These are phyloP conservation scores for Cryptococcus wingfieldii DNA, from an alignment of 1,284 basidiomycete species.

Conservation along the genomic window DNA sequence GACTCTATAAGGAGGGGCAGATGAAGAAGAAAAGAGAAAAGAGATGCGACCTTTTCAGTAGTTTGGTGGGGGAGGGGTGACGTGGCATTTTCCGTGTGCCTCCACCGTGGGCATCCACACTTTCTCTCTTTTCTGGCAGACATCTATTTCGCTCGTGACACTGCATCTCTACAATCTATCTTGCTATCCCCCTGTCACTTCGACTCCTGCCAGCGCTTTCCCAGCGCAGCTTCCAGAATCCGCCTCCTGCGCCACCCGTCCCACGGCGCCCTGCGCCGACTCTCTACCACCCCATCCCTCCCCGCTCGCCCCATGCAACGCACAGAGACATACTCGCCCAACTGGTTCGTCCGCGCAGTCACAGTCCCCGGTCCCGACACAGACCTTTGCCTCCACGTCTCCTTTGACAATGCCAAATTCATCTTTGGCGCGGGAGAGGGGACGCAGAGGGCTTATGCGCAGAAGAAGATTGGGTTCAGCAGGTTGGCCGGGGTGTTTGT, in stretches of 20 bases:
- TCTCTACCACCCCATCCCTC: background rate
- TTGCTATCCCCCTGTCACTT: background rate
- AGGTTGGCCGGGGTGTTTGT: slow-evolving; percentile 69
- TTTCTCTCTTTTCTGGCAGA: background rate
- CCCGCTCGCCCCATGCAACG: background rate
- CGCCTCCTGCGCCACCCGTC: background rate
- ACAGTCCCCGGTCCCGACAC: slow-evolving; percentile 63
- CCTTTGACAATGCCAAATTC: slow-evolving; percentile 73
- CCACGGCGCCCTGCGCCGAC: background rate
- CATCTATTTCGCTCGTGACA: background rate
- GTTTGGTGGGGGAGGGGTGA: background rate
- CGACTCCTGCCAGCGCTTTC: background rate
- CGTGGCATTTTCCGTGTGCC: background rate
- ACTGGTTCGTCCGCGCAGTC: slow-evolving; percentile 46
- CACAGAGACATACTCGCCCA: slow-evolving; percentile 10
- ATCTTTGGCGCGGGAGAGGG: slow-evolving; percentile 84
- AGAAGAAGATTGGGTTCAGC: slow-evolving; percentile 62
- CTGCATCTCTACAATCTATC: background rate
- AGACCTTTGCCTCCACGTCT: slow-evolving; percentile 67
- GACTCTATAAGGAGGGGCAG: slow-evolving; percentile 10
- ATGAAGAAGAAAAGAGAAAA: slow-evolving; percentile 2
- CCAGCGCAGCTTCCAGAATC: background rate
- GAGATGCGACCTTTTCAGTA: background rate
- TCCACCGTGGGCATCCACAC: too few species aligned
- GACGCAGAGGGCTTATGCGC: slow-evolving; percentile 65